Evolutionary conservation across 805 yeast genomes (phyloP), one percentile per base, ranked within the genome.

Genomic region (Saturnispora ahearnii): DNA sequence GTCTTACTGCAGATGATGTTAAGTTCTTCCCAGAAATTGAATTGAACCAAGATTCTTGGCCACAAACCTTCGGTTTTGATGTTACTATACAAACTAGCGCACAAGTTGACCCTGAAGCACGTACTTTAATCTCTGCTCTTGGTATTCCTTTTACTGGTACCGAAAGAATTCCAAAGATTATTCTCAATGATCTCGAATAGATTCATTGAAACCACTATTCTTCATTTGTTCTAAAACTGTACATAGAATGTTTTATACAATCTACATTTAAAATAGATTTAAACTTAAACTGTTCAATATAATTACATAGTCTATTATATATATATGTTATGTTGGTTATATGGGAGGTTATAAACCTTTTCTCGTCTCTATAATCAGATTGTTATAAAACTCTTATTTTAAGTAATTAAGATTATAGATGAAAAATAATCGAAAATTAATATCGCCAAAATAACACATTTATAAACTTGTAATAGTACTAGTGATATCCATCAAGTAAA

Each of bases 1-100:
- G 96, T 42, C 68, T 93, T 58, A 78, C 77, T 38, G 80, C 87
- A 2, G 87, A 84, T 48, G 88, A 87, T 59, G 79, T 86, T 47
- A 80, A 78, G 59, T 76, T 74, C 62, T 93, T 93, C 77, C 99
- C 99, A 3, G 99, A 93, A 68, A 81, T 93, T 54, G 96, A 90
- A 63, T 78, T 82, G 51, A 88, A 85, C 67, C 88, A 83, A 64
- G 98, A 91, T 65, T 71, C 85, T 55, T 93, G 91, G 87, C 90
- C 96, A 36, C 78, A 73, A 55, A 79, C 89, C 30, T 87, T 82
- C 63, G 97, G 96, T 51, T 76, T 91, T 74, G 85, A 88, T 63
- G 74, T 93, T 50, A 85, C 87, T 37, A 69, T 93, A 57, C 86
- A 86, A 63, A 91, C 98, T 21, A 71, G 87, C 33, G 96, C 98